These are phyloP conservation scores for Butyriboletus loyo DNA, from an alignment of 768 basidiomycete species.

Conservation along the genomic window DNA sequence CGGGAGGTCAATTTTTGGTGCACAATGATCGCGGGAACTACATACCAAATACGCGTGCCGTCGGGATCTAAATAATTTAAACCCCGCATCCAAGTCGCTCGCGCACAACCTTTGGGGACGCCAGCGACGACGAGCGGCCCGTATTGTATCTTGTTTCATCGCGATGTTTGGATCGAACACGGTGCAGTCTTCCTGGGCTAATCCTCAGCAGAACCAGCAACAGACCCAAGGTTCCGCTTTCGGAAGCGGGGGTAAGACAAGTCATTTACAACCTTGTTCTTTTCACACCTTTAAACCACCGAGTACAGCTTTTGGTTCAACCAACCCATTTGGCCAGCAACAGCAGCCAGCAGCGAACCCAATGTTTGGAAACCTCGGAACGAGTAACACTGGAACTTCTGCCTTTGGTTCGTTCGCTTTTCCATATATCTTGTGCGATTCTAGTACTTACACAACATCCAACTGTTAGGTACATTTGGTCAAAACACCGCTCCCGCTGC, in stretches of 20 bases:
- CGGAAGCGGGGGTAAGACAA: slow-evolving; percentile 47
- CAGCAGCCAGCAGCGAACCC: slow-evolving; percentile 70
- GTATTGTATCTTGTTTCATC: slow-evolving; percentile 12
- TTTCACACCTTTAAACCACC: slow-evolving; percentile 23
- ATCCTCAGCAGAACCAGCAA: slow-evolving; percentile 62
- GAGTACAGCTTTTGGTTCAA: slow-evolving; percentile 51
- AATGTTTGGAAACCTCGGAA: slow-evolving; percentile 70
- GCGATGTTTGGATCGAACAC: slow-evolving; percentile 59
- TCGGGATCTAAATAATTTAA: slow-evolving; percentile 18
- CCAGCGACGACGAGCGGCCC: slow-evolving; percentile 25
- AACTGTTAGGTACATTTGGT: slow-evolving; percentile 38
- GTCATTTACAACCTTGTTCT: slow-evolving; percentile 27
- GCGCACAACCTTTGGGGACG: slow-evolving; percentile 11
- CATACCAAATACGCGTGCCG: slow-evolving; percentile 17
- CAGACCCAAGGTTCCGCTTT: slow-evolving; percentile 55
- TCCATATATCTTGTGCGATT: neutral
- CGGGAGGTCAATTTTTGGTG: slow-evolving; percentile 8
- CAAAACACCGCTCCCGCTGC: slow-evolving; percentile 35
- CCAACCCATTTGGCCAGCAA: slow-evolving; percentile 61
- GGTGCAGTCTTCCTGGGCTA: slow-evolving; percentile 65
- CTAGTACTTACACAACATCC: slow-evolving; percentile 3
- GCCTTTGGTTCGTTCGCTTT: slow-evolving; percentile 33
- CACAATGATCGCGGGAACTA: slow-evolving; percentile 21
- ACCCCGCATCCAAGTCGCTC: slow-evolving; percentile 19
- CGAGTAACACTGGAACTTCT: slow-evolving; percentile 33